A percentile compares a stretch with the other conserved stretches of the same genome.
phyloP scores from a whole-genome alignment of 192 early-diverging fungal genomes.

The Rhizoclosmatium sp. region DNA sequence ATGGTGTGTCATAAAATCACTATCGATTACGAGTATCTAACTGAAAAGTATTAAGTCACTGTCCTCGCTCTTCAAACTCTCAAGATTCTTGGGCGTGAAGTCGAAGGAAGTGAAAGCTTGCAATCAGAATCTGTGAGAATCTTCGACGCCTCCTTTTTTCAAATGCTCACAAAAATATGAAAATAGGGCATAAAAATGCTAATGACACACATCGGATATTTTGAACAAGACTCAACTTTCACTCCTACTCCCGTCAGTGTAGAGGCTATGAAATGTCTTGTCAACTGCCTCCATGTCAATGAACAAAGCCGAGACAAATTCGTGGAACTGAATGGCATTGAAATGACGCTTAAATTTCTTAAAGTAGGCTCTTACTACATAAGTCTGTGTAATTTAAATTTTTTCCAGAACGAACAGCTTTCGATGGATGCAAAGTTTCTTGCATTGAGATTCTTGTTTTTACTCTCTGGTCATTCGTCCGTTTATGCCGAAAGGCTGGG shows the following conservation, averaged over 20 bases:
- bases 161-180: neutral
- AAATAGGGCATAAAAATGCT: slow-evolving; percentile 47
- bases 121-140: slow-evolving; percentile 61
- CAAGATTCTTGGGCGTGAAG: slow-evolving; percentile 66
- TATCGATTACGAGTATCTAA: neutral
- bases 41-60: slow-evolving; percentile 45
- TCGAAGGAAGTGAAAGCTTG: slow-evolving; percentile 63
- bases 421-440: slow-evolving; percentile 68
- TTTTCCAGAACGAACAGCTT: slow-evolving; percentile 36
- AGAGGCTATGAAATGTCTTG: slow-evolving; percentile 73
- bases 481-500: slow-evolving; percentile 13
- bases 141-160: slow-evolving; percentile 2
- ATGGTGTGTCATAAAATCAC: slow-evolving; percentile 2
- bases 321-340: slow-evolving; percentile 53
- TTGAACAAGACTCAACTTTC: slow-evolving; percentile 4
- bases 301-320: slow-evolving; percentile 55
- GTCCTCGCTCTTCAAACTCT: slow-evolving; percentile 59
- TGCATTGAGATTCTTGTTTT: slow-evolving; percentile 69
- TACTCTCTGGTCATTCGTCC: slow-evolving; percentile 58
- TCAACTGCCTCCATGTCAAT: slow-evolving; percentile 69
- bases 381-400: neutral
- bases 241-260: slow-evolving; percentile 6
- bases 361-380: slow-evolving; percentile 46
- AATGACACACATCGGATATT: slow-evolving; percentile 42
- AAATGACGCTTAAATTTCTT: slow-evolving; percentile 44